Base-by-base conservation (phyloP, 2,329 filamentous ascomycete species). In the Endocalyx cinctus region DNA sequence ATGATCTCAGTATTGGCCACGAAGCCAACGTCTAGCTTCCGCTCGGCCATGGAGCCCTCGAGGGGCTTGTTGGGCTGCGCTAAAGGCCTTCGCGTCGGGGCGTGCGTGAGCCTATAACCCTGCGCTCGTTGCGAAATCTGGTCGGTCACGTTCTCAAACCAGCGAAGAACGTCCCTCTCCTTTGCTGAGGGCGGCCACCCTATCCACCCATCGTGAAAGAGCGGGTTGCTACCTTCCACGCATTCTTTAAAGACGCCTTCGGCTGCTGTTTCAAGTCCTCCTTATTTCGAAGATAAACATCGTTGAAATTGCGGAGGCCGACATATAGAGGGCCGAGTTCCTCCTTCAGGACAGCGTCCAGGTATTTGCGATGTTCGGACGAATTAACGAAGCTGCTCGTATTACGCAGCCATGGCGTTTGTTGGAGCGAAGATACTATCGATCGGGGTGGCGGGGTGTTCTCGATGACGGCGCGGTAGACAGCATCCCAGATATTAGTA, bases 311-410 rank as follows among this genome's bases (percentile, higher is more conserved):
- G 10, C 29, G 56, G 37, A 66, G 35, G 11, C 49, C 55, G 37
- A 61, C 47, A 42, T 63, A 55, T 20, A 64, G 43, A 47, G 39
- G 31, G 20, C 54, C 52, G 28, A 64, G 50, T 33, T 63, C 58
- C 27, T 55, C 38, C 35, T 56, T 61, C 1, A 64, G 49, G 8
- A 61, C 38, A 14, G 27, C 36, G 20, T 64, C 55, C 5, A 58
- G 40, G 41, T 63, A 16, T 29, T 51, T 41, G 13, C 54, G 54
- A 29, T 50, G 35, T 37, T 63, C 55, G 4, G 57, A 61, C 1
- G 56, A 62, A 42, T 63, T 63, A 7, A 44, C 49, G 16, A 70
- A 58, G 26, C 55, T 52, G 43, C 48, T 50, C 6, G 54, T 61
- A 23, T 52, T 60, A 35, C 38, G 37, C 17, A 41, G 41, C 42